Conservation (phyloP, 2,329 filamentous ascomycete genomes). For the Purpureocillium lavendulum region DNA sequence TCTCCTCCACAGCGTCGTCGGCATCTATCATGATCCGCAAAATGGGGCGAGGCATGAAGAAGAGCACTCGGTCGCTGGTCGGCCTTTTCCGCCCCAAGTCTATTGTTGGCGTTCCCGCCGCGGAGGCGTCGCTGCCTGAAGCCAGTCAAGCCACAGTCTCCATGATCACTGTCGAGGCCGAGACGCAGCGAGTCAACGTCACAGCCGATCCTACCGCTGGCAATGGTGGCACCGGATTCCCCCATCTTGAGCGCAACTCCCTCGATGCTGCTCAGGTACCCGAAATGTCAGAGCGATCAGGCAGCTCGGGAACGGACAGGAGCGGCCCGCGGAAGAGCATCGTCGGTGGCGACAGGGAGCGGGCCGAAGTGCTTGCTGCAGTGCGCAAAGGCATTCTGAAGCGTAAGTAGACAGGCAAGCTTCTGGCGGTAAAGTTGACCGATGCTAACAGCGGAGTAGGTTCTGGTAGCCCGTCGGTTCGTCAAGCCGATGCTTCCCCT, state of each 20-base stretch:
- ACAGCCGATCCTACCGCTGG: slow-evolving; percentile 62
- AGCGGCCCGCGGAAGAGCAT: slow-evolving; percentile 74
- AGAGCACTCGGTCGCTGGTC: slow-evolving; percentile 80
- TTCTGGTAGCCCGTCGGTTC: slow-evolving; percentile 59
- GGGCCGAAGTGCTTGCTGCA: slow-evolving; percentile 83
- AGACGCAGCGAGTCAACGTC: slow-evolving; percentile 75
- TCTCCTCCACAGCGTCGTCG: slow-evolving; percentile 82
- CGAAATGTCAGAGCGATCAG: slow-evolving; percentile 40
- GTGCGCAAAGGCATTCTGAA: slow-evolving; percentile 96
- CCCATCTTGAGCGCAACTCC: slow-evolving; percentile 75
- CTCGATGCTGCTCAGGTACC: slow-evolving; percentile 54
- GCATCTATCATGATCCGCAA: slow-evolving; percentile 93
- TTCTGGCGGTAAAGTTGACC: background rate
- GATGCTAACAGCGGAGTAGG: slow-evolving; percentile 29
- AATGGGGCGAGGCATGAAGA: slow-evolving; percentile 99
- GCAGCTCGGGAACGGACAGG: slow-evolving; percentile 51
- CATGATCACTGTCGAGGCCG: slow-evolving; percentile 92
- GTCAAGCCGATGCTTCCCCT: slow-evolving; percentile 48
- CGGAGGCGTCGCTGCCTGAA: slow-evolving; percentile 58
- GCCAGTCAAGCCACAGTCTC: slow-evolving; percentile 79
- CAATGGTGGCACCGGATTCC: slow-evolving; percentile 67
- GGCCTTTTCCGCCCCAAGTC: slow-evolving; percentile 95
- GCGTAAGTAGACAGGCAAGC: slow-evolving; percentile 40
- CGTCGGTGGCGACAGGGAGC: slow-evolving; percentile 79
- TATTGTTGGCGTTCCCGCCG: slow-evolving; percentile 65